Evolutionary conservation across 306 rosid genomes (phyloP).

Genomic region (Begonia masoniana): DNA sequence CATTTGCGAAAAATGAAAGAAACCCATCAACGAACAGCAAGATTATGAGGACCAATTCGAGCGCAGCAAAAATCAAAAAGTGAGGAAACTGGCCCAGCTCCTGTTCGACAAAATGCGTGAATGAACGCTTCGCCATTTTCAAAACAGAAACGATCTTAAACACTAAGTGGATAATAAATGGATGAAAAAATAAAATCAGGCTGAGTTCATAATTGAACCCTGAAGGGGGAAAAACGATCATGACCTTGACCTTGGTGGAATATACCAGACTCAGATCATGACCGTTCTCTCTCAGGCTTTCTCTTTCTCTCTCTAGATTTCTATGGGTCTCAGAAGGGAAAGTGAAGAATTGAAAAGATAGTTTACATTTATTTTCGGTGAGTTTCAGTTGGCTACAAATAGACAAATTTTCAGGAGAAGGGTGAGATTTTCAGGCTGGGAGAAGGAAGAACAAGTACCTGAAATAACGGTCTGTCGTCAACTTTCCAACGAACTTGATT

Average conservation of each 20-base stretch:
- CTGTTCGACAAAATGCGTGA: constrained; percentile 37
- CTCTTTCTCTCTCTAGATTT: no score
- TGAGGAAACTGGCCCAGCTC: constrained; percentile 53
- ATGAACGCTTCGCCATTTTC: constrained; percentile 33
- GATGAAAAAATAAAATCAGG: background rate
- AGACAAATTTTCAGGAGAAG: background rate
- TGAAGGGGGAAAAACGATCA: constrained; percentile 39
- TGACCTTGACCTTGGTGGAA: constrained; percentile 18
- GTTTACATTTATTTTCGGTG: background rate
- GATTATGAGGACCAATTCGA: constrained; percentile 67
- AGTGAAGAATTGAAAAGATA: background rate
- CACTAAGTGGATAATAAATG: background rate
- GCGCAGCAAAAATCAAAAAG: constrained; percentile 45
- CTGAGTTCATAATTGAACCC: background rate
- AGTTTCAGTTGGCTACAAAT: background rate
- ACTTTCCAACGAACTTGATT: constrained; percentile 17
- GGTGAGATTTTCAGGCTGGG: constrained; percentile 10
- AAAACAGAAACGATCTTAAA: background rate
- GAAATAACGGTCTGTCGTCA: constrained; percentile 57
- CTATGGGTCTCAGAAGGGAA: constrained; percentile 1
- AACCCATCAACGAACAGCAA: constrained; percentile 64
- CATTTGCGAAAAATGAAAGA: constrained; percentile 50
- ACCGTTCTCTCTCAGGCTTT: constrained; percentile 15
- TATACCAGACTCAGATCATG: constrained; percentile 34
- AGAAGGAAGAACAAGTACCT: constrained; percentile 20